Conservation (phyloP, 495 filamentous ascomycete genomes). For the Podospora anserina region DNA sequence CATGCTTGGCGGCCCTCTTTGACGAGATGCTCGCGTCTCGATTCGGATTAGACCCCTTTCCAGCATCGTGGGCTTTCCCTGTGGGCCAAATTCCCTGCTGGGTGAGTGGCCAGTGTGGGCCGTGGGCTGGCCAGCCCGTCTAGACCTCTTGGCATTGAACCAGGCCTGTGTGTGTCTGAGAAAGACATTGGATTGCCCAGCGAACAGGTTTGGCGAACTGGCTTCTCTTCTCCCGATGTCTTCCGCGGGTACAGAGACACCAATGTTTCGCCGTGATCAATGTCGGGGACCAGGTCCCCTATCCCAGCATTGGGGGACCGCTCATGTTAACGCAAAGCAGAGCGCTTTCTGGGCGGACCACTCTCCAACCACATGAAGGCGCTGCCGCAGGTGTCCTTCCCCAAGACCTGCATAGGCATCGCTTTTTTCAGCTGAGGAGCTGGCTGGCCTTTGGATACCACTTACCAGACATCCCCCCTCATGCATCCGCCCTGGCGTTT, state of each 20-base stretch:
- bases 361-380: too few relatives aligned
- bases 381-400: not conserved
- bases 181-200: not conserved
- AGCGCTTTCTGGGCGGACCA: too few relatives aligned
- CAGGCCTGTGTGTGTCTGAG: not conserved
- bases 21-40: slow-evolving; percentile 18
- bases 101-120: not conserved
- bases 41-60: slow-evolving; percentile 27
- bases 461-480: not conserved
- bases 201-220: not conserved
- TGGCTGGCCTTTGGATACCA: not conserved
- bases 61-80: slow-evolving; percentile 23
- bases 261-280: not conserved
- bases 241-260: not conserved
- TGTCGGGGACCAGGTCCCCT: not conserved
- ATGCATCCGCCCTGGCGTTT: too few relatives aligned
- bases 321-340: not conserved
- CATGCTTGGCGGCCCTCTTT: slow-evolving; percentile 26
- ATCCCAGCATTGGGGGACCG: not conserved
- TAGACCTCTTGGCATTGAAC: slow-evolving; percentile 7
- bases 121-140: not conserved
- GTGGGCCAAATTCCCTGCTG: not conserved
- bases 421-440: not conserved
- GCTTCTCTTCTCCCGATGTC: not conserved
- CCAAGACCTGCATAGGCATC: not conserved